phyloP scores from a whole-genome alignment of 2,329 filamentous ascomycete species.

The Nigrograna mackinnonii region DNA sequence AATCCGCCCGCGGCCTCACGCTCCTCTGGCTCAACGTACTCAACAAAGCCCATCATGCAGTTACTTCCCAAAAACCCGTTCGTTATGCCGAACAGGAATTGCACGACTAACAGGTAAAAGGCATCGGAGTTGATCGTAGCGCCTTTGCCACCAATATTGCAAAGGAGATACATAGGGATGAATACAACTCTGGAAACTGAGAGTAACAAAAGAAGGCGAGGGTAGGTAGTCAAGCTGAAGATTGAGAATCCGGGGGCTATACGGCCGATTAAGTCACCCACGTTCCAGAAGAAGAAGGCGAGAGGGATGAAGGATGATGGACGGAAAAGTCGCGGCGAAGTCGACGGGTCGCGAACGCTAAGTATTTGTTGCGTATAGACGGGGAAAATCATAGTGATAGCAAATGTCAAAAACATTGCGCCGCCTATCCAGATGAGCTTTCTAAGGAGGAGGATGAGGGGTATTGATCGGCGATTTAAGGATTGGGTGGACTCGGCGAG shows the following conservation, averaged over 20 bases:
- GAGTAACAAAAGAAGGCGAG: conserved; percentile 68
- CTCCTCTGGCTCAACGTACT: conserved; percentile 82
- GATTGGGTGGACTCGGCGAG: conserved; percentile 16
- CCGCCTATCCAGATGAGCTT: conserved; percentile 79
- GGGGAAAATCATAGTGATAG: conserved; percentile 90
- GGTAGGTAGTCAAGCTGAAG: conserved; percentile 63
- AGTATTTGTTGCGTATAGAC: conserved; percentile 72
- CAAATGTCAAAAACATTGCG: conserved; percentile 81
- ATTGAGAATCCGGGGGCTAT: conserved; percentile 64
- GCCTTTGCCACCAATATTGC: conserved; percentile 80
- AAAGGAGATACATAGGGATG: conserved; percentile 84
- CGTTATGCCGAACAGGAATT: conserved; percentile 79
- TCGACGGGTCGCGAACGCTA: conserved; percentile 44
- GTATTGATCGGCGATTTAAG: conserved; percentile 50
- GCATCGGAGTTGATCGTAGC: conserved; percentile 72
- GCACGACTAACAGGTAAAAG: conserved; percentile 85
- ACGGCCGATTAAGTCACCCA: conserved; percentile 81
- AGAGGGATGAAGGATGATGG: conserved; percentile 84
- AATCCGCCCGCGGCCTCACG: conserved; percentile 88
- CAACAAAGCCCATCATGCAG: conserved; percentile 87
- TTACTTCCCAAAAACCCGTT: conserved; percentile 87
- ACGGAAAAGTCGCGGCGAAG: conserved; percentile 64
- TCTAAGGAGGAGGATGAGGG: conserved; percentile 68
- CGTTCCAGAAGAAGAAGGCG: conserved; percentile 91
- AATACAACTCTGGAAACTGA: conserved; percentile 69